A percentile compares a stretch with the other conserved stretches of the same genome.
These are phyloP conservation scores for Gypsophila paniculata DNA, from an alignment of 179 eudicot genomes.

Conservation along the genomic window DNA sequence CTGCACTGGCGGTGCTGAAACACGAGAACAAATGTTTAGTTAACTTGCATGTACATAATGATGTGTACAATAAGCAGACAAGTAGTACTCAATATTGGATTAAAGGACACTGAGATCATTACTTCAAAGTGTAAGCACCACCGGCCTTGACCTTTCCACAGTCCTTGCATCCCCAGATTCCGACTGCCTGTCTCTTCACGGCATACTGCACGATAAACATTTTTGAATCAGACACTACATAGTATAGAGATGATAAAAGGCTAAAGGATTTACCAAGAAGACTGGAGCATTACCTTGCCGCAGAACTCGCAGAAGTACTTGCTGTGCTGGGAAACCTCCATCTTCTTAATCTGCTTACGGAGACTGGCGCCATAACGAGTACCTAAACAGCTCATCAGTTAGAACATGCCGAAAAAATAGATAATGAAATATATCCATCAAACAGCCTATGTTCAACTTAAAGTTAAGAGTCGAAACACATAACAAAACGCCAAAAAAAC, in stretches of 20 bases:
- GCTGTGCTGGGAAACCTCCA: constrained; percentile 74
- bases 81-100: not conserved
- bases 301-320: constrained; percentile 72
- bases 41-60: not conserved
- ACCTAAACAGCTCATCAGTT: constrained; percentile 32
- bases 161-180: constrained; percentile 73
- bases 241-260: not conserved
- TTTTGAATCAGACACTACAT: no score
- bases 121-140: constrained; percentile 71
- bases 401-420: no score
- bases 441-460: no score
- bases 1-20: constrained; percentile 79
- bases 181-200: constrained; percentile 62
- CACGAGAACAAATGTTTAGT: not conserved
- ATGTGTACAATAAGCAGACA: not conserved
- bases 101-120: constrained; percentile 7
- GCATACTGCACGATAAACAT: no score
- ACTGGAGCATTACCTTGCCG: constrained; percentile 41
- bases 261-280: no score
- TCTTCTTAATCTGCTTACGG: constrained; percentile 69
- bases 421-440: no score
- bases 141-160: constrained; percentile 70
- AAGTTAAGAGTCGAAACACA: no score
- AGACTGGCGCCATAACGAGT: constrained; percentile 77
- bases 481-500: no score